Evolutionary conservation across 257 asterid genomes (phyloP).

Genomic region (Linderniella brevidens): DNA sequence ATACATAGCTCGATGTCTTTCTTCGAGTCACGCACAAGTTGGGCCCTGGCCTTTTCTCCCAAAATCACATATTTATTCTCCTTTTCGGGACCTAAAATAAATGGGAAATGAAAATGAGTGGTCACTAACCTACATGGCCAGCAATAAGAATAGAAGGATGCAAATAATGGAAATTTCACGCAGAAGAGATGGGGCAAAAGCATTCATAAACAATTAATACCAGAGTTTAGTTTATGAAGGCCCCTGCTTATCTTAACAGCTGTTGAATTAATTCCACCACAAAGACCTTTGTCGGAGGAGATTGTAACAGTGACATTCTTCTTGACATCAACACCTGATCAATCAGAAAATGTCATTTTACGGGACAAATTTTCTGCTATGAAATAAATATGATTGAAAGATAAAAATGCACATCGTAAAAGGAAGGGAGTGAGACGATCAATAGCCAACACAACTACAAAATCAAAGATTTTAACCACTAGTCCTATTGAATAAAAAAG

Average conservation of each 20-base stretch:
- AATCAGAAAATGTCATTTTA: neutral
- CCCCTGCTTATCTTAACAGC: slow-evolving; percentile 86
- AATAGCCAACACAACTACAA: too few relatives aligned
- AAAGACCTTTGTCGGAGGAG: slow-evolving; percentile 94
- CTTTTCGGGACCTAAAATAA: slow-evolving; percentile 65
- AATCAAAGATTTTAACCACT: too few relatives aligned
- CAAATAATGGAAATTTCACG: slow-evolving; percentile 1
- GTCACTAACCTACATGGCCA: neutral
- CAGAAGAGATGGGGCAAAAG: neutral
- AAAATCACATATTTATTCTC: slow-evolving; percentile 54
- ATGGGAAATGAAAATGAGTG: neutral
- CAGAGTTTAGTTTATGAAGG: slow-evolving; percentile 45
- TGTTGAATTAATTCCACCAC: slow-evolving; percentile 97
- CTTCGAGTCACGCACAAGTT: slow-evolving; percentile 78
- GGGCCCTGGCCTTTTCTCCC: slow-evolving; percentile 98
- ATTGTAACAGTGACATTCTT: slow-evolving; percentile 70
- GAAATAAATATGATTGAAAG: too few relatives aligned
- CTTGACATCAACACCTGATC: slow-evolving; percentile 82
- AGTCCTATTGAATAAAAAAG: too few relatives aligned
- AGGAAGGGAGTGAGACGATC: too few relatives aligned
- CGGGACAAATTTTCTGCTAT: too few relatives aligned
- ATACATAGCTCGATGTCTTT: slow-evolving; percentile 46
- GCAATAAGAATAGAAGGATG: slow-evolving; percentile 6
- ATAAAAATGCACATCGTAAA: too few relatives aligned
- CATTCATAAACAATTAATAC: slow-evolving; percentile 13